Conservation (phyloP, 768 basidiomycete species). For the Tricholoma flavovirens region DNA sequence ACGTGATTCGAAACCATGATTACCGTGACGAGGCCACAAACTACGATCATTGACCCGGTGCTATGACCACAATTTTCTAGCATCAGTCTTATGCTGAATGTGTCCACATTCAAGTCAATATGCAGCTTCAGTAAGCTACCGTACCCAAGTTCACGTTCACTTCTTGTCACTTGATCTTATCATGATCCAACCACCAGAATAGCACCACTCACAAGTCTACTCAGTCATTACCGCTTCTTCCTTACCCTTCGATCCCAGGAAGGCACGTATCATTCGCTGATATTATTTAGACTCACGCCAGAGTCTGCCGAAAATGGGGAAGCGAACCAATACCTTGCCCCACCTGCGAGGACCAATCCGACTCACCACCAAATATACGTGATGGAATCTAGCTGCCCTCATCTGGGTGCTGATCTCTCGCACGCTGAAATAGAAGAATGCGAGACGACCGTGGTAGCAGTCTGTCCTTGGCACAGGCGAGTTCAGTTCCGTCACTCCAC, state of each 20-base stretch:
- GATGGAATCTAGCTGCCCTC: constrained; percentile 79
- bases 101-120: neutral
- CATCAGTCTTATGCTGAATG: too few species aligned
- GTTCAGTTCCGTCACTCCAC: constrained; percentile 10
- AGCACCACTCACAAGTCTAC: constrained; percentile 35
- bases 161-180: neutral
- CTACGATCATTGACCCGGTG: neutral
- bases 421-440: constrained; percentile 77
- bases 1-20: too few species aligned
- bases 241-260: constrained; percentile 55
- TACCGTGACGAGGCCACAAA: too few species aligned
- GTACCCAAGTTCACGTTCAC: neutral
- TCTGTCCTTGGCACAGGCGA: constrained; percentile 74
- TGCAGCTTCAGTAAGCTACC: neutral
- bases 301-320: constrained; percentile 11
- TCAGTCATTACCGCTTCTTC: constrained; percentile 55
- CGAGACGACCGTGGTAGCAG: constrained; percentile 53
- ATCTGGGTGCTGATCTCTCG: constrained; percentile 74
- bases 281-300: constrained; percentile 56
- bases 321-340: neutral
- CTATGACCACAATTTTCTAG: too few species aligned
- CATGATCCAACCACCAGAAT: constrained; percentile 27
- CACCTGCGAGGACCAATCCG: constrained; percentile 6
- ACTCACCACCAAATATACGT: constrained; percentile 52
- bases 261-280: constrained; percentile 54